Conservation (phyloP, 2,329 filamentous ascomycete species). For the Aphanocladium album region DNA sequence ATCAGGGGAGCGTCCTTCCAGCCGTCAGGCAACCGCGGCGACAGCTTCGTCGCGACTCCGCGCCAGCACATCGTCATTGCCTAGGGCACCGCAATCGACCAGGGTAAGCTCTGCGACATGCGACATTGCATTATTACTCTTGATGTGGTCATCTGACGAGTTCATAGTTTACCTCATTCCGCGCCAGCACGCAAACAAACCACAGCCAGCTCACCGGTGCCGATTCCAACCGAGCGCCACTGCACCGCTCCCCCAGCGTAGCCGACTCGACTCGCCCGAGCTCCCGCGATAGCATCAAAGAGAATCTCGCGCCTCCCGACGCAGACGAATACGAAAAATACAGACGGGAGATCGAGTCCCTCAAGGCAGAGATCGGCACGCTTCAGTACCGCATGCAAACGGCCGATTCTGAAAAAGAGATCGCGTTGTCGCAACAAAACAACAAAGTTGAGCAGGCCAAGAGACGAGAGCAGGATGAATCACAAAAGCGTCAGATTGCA, state of each 20-base stretch:
- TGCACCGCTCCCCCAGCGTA: slow-evolving; percentile 37
- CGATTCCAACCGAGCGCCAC: slow-evolving; percentile 36
- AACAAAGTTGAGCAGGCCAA: slow-evolving; percentile 78
- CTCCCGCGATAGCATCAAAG: slow-evolving; percentile 56
- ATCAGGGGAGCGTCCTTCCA: slow-evolving; percentile 26
- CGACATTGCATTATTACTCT: not conserved
- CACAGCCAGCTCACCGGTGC: slow-evolving; percentile 57
- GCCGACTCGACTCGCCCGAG: slow-evolving; percentile 39
- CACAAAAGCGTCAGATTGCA: slow-evolving; percentile 58
- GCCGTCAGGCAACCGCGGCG: slow-evolving; percentile 24
- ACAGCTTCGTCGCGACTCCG: slow-evolving; percentile 30
- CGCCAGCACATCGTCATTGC: slow-evolving; percentile 32
- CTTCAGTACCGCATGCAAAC: slow-evolving; percentile 84
- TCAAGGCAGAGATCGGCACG: slow-evolving; percentile 85
- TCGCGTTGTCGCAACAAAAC: slow-evolving; percentile 71
- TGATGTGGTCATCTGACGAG: slow-evolving; percentile 5
- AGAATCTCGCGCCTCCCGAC: slow-evolving; percentile 54
- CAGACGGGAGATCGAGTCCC: slow-evolving; percentile 61
- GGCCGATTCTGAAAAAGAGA: slow-evolving; percentile 80
- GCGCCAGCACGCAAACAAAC: slow-evolving; percentile 49
- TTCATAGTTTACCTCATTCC: slow-evolving; percentile 30
- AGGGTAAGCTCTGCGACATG: slow-evolving; percentile 7
- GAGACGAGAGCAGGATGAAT: slow-evolving; percentile 79
- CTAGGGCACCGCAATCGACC: slow-evolving; percentile 29
- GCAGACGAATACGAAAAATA: slow-evolving; percentile 56